Evolutionary conservation across 345 rosid species (phyloP).

Genomic region (Boechera retrofracta): DNA sequence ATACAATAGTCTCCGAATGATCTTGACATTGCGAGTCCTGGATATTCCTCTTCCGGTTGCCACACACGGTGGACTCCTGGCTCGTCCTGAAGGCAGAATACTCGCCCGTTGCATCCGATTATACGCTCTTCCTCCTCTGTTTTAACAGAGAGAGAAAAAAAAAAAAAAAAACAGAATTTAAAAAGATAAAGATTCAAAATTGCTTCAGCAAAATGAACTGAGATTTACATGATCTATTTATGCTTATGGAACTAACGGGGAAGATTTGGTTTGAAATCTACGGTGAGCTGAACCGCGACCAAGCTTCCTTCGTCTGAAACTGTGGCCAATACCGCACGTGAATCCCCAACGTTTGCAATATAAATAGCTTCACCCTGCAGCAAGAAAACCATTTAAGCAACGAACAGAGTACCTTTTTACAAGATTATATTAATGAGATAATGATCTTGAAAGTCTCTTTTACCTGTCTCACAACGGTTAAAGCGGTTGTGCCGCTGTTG

Average conservation of each 20-base stretch:
- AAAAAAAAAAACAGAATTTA: not conserved
- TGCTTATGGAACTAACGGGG: slow-evolving; percentile 64
- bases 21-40: slow-evolving; percentile 97
- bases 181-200: not conserved
- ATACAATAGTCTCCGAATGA: slow-evolving; percentile 94
- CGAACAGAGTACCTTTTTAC: not conserved
- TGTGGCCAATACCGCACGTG: slow-evolving; percentile 89
- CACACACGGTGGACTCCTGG: slow-evolving; percentile 93
- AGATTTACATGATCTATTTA: not conserved
- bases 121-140: slow-evolving; percentile 93
- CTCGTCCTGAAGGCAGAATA: slow-evolving; percentile 79
- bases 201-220: not conserved
- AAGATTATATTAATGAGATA: not conserved
- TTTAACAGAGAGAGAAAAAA: not conserved
- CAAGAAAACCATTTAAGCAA: slow-evolving; percentile 33
- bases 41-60: slow-evolving; percentile 78
- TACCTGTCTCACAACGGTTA: slow-evolving; percentile 86
- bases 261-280: slow-evolving; percentile 86
- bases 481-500: slow-evolving; percentile 87
- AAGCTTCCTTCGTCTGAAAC: slow-evolving; percentile 76
- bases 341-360: slow-evolving; percentile 89
- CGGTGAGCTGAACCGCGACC: slow-evolving; percentile 76
- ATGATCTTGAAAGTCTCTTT: not conserved
- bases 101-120: slow-evolving; percentile 66
- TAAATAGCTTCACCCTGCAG: slow-evolving; percentile 68